Conservation (phyloP, 495 filamentous ascomycete species). For the Echria macrotheca region DNA sequence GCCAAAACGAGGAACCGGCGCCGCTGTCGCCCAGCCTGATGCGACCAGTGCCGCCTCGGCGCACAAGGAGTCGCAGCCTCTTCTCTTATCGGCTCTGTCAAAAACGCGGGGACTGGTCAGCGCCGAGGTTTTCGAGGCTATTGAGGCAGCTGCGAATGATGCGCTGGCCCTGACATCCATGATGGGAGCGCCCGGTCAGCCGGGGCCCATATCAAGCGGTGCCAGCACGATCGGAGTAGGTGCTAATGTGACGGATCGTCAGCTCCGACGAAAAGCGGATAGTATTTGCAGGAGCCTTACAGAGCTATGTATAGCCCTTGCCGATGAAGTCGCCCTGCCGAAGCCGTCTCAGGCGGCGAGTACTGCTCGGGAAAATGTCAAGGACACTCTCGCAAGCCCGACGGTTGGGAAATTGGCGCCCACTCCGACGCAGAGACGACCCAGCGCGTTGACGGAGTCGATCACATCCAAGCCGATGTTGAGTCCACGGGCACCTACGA, state of each 20-base stretch:
- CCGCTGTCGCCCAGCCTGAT: slow-evolving; percentile 34
- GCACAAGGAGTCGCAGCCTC: slow-evolving; percentile 58
- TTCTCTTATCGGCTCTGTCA: slow-evolving; percentile 71
- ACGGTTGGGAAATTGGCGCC: slow-evolving; percentile 30
- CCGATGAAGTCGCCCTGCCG: slow-evolving; percentile 45
- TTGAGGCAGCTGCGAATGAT: slow-evolving; percentile 78
- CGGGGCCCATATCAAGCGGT: slow-evolving; percentile 54
- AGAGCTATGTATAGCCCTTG: slow-evolving; percentile 82
- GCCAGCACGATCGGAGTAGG: slow-evolving; percentile 59
- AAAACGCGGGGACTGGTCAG: slow-evolving; percentile 66
- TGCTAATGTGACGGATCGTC: slow-evolving; percentile 64
- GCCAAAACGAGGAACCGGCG: slow-evolving; percentile 59
- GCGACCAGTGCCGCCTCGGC: slow-evolving; percentile 19
- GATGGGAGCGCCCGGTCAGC: slow-evolving; percentile 60
- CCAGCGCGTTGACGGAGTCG: slow-evolving; percentile 30
- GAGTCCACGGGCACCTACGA: slow-evolving; percentile 60
- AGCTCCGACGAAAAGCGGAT: slow-evolving; percentile 83
- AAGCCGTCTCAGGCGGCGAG: slow-evolving; percentile 30
- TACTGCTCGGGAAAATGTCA: slow-evolving; percentile 27
- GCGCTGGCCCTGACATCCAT: slow-evolving; percentile 69
- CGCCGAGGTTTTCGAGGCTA: slow-evolving; percentile 67
- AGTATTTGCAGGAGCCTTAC: slow-evolving; percentile 89
- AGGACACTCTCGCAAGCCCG: slow-evolving; percentile 27
- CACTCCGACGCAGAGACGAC: slow-evolving; percentile 29
- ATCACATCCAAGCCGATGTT: slow-evolving; percentile 31